phyloP scores from a whole-genome alignment of 306 rosid genomes.

The Castanopsis chinensis region DNA sequence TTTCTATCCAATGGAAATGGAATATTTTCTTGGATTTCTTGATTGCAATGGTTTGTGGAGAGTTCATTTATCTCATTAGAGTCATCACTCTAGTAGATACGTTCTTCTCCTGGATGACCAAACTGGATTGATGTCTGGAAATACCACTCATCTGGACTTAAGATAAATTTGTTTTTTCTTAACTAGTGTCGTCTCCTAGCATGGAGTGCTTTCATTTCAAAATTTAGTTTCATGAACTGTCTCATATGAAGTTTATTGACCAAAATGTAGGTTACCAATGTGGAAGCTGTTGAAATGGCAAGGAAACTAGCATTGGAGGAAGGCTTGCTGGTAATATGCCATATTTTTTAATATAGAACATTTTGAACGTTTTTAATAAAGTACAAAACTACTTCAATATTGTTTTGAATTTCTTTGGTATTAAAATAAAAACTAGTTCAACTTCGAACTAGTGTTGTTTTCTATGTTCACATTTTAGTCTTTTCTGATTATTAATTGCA shows the following conservation, averaged over 20 bases:
- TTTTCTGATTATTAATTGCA: not conserved
- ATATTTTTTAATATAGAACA: not conserved
- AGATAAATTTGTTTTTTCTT: slow-evolving; percentile 8
- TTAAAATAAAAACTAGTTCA: not conserved
- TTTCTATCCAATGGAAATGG: not conserved
- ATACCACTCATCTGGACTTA: not conserved
- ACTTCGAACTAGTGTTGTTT: not conserved
- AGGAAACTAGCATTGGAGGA: slow-evolving; percentile 88
- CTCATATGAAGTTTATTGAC: slow-evolving; percentile 3
- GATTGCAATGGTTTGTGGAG: not conserved
- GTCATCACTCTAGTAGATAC: not conserved
- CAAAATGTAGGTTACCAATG: slow-evolving; percentile 62
- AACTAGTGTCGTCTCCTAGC: not conserved
- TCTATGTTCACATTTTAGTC: not conserved
- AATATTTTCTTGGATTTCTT: not conserved
- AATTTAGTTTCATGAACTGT: not conserved
- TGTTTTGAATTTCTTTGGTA: not conserved
- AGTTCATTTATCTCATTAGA: not conserved
- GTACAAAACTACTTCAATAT: not conserved
- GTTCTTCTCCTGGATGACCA: not conserved
- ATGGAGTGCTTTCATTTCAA: slow-evolving; percentile 16
- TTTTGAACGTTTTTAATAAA: slow-evolving; percentile 11
- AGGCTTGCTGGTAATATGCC: slow-evolving; percentile 76
- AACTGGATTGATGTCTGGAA: no score
- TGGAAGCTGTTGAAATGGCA: slow-evolving; percentile 90